Conservation (phyloP, 345 rosid genomes). For the Hypericum perforatum region DNA sequence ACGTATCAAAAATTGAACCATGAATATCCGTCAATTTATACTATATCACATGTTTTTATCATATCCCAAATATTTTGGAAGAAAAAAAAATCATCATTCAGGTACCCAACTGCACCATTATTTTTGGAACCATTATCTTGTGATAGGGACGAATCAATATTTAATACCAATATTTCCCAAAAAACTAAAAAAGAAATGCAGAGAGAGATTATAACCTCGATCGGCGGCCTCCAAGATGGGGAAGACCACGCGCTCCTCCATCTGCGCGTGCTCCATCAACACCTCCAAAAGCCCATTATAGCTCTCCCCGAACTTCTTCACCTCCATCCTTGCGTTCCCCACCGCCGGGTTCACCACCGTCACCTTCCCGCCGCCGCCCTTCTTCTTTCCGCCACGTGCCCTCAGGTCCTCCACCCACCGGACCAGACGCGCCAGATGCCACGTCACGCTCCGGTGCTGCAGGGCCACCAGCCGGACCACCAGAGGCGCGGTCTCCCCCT, state of each 20-base stretch:
- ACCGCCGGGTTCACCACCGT: constrained; percentile 43
- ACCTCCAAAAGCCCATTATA: constrained; percentile 48
- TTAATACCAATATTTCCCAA: too few relatives aligned
- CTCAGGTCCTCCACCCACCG: constrained; percentile 63
- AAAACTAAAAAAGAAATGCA: too few relatives aligned
- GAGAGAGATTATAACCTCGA: constrained; percentile 45
- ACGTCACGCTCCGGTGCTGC: constrained; percentile 48
- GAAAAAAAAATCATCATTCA: too few relatives aligned
- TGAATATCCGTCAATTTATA: too few relatives aligned
- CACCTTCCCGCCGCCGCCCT: constrained; percentile 50
- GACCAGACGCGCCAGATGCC: constrained; percentile 57
- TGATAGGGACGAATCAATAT: too few relatives aligned
- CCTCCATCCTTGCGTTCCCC: constrained; percentile 64
- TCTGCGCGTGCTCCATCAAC: constrained; percentile 68
- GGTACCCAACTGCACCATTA: too few relatives aligned
- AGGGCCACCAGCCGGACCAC: constrained; percentile 33
- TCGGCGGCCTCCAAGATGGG: constrained; percentile 57
- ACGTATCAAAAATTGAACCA: too few relatives aligned
- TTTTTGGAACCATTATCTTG: too few relatives aligned
- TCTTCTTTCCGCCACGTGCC: constrained; percentile 43
- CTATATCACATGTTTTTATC: too few relatives aligned
- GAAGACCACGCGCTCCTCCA: constrained; percentile 66
- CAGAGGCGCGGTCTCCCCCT: constrained; percentile 33
- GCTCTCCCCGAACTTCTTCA: constrained; percentile 42
- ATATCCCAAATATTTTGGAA: too few relatives aligned